These are phyloP conservation scores for Exophiala bonariae DNA, from an alignment of 2,329 filamentous ascomycete species.

Conservation along the genomic window DNA sequence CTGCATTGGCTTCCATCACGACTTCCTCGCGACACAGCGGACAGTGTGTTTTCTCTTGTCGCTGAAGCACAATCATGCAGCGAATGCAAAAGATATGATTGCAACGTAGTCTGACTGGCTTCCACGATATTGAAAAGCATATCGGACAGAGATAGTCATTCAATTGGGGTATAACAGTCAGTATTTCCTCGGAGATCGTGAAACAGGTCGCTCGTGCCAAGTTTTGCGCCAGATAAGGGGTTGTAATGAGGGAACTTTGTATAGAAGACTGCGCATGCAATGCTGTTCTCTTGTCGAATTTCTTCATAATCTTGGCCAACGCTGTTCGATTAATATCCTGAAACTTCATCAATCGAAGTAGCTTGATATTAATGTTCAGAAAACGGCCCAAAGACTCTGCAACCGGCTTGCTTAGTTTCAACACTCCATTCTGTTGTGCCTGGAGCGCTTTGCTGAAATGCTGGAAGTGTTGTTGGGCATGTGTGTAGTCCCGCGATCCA, in stretches of 20 bases:
- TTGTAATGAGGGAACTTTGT: constrained; percentile 17
- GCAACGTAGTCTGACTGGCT: constrained; percentile 75
- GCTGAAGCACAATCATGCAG: constrained; percentile 78
- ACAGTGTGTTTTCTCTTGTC: constrained; percentile 66
- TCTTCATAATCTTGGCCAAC: constrained; percentile 82
- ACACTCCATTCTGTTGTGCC: constrained; percentile 57
- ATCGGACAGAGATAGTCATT: constrained; percentile 82
- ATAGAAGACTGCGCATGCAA: constrained; percentile 61
- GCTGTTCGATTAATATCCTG: constrained; percentile 80
- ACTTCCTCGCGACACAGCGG: constrained; percentile 74
- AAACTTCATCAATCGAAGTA: constrained; percentile 80
- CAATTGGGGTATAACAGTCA: constrained; percentile 75
- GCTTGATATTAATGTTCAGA: constrained; percentile 67
- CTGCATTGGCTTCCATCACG: constrained; percentile 68
- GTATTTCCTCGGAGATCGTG: constrained; percentile 69
- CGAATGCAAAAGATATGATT: constrained; percentile 79
- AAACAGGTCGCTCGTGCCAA: constrained; percentile 76
- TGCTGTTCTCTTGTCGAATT: constrained; percentile 84
- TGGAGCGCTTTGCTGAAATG: constrained; percentile 62
- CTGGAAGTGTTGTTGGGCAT: constrained; percentile 67
- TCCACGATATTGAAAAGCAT: constrained; percentile 76
- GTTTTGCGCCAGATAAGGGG: constrained; percentile 49
- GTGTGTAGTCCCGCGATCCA: constrained; percentile 64
- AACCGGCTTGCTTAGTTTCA: constrained; percentile 68
- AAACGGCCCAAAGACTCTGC: constrained; percentile 66